Evolutionary conservation across 1,284 basidiomycete genomes (phyloP).

Genomic region (Leccinum pseudoinsigne): DNA sequence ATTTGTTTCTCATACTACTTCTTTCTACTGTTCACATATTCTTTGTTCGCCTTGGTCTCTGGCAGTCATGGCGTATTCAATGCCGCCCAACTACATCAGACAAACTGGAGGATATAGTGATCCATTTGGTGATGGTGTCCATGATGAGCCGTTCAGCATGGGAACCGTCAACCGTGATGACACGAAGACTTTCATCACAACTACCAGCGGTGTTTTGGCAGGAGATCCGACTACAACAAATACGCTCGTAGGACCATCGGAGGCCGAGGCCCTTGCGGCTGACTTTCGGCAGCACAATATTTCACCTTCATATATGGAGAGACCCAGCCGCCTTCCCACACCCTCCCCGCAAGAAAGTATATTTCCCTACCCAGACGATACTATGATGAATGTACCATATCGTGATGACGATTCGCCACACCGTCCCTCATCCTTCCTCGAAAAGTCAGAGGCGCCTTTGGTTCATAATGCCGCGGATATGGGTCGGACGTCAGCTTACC

Average conservation of each 20-base stretch:
- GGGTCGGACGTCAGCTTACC: constrained; percentile 40
- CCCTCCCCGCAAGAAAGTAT: constrained; percentile 14
- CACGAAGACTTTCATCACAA: constrained; percentile 22
- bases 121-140: constrained; percentile 28
- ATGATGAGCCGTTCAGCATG: constrained; percentile 24
- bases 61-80: constrained; percentile 26
- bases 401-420: constrained; percentile 26
- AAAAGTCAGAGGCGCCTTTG: constrained; percentile 41
- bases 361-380: constrained; percentile 5
- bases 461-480: constrained; percentile 46
- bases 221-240: constrained; percentile 9
- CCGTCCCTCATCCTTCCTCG: constrained; percentile 29
- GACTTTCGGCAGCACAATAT: constrained; percentile 25
- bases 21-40: constrained; percentile 1
- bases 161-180: constrained; percentile 19
- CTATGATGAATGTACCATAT: constrained; percentile 20
- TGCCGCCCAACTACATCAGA: constrained; percentile 11
- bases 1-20: neutral
- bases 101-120: constrained; percentile 19
- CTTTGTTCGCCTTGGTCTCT: constrained; percentile 18
- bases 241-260: constrained; percentile 16
- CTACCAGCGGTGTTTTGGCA: constrained; percentile 21
- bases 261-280: constrained; percentile 29
- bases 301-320: constrained; percentile 13
- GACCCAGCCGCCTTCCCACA: constrained; percentile 15